Percentiles rank a stretch among this genome's conserved stretches.
phyloP scores from a whole-genome alignment of 768 basidiomycete genomes.

The Boletus subparvulus region DNA sequence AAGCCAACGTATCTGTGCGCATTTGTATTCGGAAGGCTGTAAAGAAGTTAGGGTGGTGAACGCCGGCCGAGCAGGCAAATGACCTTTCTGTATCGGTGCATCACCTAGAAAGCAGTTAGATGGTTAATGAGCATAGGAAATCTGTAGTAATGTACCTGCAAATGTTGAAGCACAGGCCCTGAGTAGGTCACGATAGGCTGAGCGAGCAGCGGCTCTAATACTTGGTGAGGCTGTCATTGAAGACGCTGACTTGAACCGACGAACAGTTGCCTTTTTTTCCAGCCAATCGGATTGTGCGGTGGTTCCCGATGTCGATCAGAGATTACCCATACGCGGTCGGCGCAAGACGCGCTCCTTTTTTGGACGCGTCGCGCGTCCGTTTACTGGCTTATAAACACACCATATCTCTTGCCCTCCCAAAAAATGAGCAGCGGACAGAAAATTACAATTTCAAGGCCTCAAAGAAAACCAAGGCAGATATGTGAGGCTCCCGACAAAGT shows the following conservation, averaged over 20 bases:
- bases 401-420: conserved; percentile 27
- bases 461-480: conserved; percentile 15
- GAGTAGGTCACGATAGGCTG: conserved; percentile 72
- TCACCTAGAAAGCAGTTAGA: conserved; percentile 46
- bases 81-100: conserved; percentile 51
- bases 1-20: conserved; percentile 48
- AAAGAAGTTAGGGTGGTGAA: conserved; percentile 4
- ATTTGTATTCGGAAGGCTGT: conserved; percentile 76
- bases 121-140: not conserved
- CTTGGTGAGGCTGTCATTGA: conserved; percentile 54
- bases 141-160: conserved; percentile 40
- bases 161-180: conserved; percentile 70
- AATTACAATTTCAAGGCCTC: conserved; percentile 22
- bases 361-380: conserved; percentile 34
- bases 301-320: conserved; percentile 30
- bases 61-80: not conserved
- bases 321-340: conserved; percentile 34
- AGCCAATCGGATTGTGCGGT: conserved; percentile 16
- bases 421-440: conserved; percentile 32
- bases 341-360: conserved; percentile 42
- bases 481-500: conserved; percentile 14
- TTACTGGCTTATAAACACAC: conserved; percentile 27
- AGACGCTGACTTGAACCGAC: not conserved
- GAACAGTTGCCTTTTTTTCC: not conserved
- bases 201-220: conserved; percentile 63